phyloP scores from a whole-genome alignment of 2,329 filamentous ascomycete species.

The Calycina marina region DNA sequence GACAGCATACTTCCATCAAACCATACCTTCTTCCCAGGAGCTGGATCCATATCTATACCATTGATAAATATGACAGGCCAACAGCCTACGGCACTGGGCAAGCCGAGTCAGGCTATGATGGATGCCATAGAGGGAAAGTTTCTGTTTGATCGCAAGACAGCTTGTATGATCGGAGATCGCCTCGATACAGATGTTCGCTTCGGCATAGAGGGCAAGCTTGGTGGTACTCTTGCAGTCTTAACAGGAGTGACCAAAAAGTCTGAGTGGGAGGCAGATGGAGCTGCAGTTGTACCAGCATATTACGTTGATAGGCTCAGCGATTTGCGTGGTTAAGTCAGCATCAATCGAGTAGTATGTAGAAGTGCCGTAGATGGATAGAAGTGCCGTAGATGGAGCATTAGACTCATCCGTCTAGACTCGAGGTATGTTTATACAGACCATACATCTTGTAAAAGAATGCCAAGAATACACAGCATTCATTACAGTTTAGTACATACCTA shows the following conservation, averaged over 20 bases:
- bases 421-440: not conserved
- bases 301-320: constrained; percentile 81
- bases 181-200: constrained; percentile 95
- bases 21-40: constrained; percentile 77
- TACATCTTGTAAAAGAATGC: not conserved
- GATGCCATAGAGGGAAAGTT: constrained; percentile 96
- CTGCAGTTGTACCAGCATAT: constrained; percentile 57
- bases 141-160: constrained; percentile 64
- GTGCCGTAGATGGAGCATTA: too few species aligned
- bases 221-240: constrained; percentile 79
- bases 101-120: constrained; percentile 99
- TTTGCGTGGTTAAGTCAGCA: constrained; percentile 33
- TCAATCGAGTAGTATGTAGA: too few species aligned
- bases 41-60: constrained; percentile 68
- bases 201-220: constrained; percentile 77
- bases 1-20: constrained; percentile 80
- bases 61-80: constrained; percentile 56
- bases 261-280: constrained; percentile 59
- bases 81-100: constrained; percentile 69
- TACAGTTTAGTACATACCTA: not conserved
- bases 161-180: constrained; percentile 93
- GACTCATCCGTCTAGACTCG: too few species aligned
- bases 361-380: not conserved
- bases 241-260: constrained; percentile 81
- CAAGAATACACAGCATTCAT: not conserved